Conservation (phyloP, 768 basidiomycete species). For the Pleurotus giganteus region DNA sequence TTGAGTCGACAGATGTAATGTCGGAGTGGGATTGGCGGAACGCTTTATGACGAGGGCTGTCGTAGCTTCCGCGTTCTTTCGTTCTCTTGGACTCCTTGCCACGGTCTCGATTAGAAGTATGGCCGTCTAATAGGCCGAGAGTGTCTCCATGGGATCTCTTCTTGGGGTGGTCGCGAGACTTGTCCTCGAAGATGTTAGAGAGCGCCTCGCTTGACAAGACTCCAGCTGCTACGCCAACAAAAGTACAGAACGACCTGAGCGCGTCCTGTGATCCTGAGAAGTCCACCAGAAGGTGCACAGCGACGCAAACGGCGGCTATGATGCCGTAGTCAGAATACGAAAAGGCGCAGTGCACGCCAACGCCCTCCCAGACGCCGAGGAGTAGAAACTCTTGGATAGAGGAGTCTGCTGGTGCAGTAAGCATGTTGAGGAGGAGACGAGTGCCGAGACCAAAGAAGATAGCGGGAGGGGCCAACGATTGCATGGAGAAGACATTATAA, state of each 20-base stretch:
- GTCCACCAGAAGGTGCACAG: slow-evolving; percentile 63
- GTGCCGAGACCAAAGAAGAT: slow-evolving; percentile 74
- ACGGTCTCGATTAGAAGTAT: neutral
- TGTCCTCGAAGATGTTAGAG: slow-evolving; percentile 60
- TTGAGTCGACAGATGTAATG: slow-evolving; percentile 69
- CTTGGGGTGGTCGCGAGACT: slow-evolving; percentile 27
- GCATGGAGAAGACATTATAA: slow-evolving; percentile 27
- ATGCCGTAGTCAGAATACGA: slow-evolving; percentile 52
- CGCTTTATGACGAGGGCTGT: slow-evolving; percentile 15
- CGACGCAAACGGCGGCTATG: slow-evolving; percentile 55
- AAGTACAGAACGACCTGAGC: slow-evolving; percentile 52
- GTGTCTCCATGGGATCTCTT: neutral
- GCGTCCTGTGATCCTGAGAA: slow-evolving; percentile 54
- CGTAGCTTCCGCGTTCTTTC: slow-evolving; percentile 28
- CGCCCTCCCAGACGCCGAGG: slow-evolving; percentile 72
- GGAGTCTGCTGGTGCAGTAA: slow-evolving; percentile 44
- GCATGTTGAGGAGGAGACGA: slow-evolving; percentile 63
- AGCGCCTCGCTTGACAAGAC: slow-evolving; percentile 70
- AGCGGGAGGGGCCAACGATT: slow-evolving; percentile 55
- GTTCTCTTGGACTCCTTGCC: slow-evolving; percentile 1
- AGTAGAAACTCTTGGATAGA: slow-evolving; percentile 62
- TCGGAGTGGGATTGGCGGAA: slow-evolving; percentile 42
- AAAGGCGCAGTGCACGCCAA: slow-evolving; percentile 66
- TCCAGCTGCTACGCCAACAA: slow-evolving; percentile 68
- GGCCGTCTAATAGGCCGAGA: neutral